Evolutionary conservation across 345 rosid species (phyloP), one percentile per base, ranked within the genome.

Genomic region (Rhodomyrtus tomentosa): DNA sequence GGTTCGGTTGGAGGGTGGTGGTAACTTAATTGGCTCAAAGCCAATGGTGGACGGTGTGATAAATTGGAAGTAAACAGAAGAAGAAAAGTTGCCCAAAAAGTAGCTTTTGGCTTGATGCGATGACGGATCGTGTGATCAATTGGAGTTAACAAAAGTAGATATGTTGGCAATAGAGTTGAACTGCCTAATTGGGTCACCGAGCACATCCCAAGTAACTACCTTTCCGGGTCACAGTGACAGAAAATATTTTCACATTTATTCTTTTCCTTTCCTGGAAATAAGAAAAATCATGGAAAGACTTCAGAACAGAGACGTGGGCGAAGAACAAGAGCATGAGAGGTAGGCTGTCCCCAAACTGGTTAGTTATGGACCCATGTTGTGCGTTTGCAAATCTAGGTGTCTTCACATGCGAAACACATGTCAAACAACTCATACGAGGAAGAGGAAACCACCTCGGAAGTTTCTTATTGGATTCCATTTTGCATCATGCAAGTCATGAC

Each of bases 331-430:
- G 79, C 79, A 68, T 10, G 79, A 68, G 45, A 16, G 45, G 42
- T 18, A 2, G 76, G 40, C 76, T 16, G 45, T 32, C 32, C 74
- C 24, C 42, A 32, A 29, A 29, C 16, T 36, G 40, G 3, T 14
- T 81, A 27, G 54, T 50, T 50, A 81, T 51, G 55, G 40, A 27
- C 15, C 54, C 40, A 50, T 27, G 74, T 68, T 38, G 24, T 54
- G 83, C 68, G 38, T 53, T 54, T 53, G 74, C 32, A 36, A 15
- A 50, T 73, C 81, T 11, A n/a, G 45, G 42, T 54, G 36, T 48
- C 72, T 58, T 85, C 86, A 50, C 42, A 81, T 81, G 86, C 58
- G 27, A 58, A 12, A 80, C 82, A 84, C 86, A 55, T 80, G 86
- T n/a, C 25, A 50, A 27, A 84, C 86, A 85, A 36, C 86, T 81